Base-by-base conservation (phyloP, 345 rosid genomes). In the Heritiera littoralis region DNA sequence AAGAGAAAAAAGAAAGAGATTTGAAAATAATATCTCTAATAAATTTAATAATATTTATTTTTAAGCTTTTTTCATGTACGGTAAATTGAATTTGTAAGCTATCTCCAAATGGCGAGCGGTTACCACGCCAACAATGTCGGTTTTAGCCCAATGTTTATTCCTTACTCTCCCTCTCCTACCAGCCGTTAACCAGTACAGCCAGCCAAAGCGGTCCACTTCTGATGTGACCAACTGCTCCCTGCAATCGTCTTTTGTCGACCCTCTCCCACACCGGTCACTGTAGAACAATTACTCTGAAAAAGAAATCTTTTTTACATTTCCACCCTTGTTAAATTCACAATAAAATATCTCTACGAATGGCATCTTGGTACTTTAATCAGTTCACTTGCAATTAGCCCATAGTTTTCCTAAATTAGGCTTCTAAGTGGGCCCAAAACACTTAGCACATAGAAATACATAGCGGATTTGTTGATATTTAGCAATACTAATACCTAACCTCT, bases 201-300 rank as follows among this genome's bases (percentile, higher is more conserved):
- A 58, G 35, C 65, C 15, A 49, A n/a, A 71, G 80, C 72, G 83
- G 86, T 84, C 85, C 85, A 83, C 80, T 61, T 66, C 70, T 7
- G 79, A 81, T 75, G 80, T 80, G 88, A 80, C 85, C 83, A 81
- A 75, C 86, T 18, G 80, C 75, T 81, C 78, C 85, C 84, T 64
- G 68, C 76, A 66, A 13, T 38, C 46, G 74, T 48, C 46, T 46
- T 63, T 32, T 63, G 67, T 32, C 67, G 18, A 63, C 2, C 66
- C 66, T 12, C 54, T 9, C 64, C 81, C 28, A 23, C 28, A 61
- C 73, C 30, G n/a, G 59, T 8, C 58, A 54, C 18, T 38, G 56
- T 35, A 23, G 13, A 13, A 12, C 55, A 48, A 48, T 1, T 12
- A 10, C 43, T 0, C 43, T 3, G 0, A 23, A 23, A 23, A 23